Base-by-base conservation (phyloP, 1,284 basidiomycete genomes). In the Malassezia arunalokei region DNA sequence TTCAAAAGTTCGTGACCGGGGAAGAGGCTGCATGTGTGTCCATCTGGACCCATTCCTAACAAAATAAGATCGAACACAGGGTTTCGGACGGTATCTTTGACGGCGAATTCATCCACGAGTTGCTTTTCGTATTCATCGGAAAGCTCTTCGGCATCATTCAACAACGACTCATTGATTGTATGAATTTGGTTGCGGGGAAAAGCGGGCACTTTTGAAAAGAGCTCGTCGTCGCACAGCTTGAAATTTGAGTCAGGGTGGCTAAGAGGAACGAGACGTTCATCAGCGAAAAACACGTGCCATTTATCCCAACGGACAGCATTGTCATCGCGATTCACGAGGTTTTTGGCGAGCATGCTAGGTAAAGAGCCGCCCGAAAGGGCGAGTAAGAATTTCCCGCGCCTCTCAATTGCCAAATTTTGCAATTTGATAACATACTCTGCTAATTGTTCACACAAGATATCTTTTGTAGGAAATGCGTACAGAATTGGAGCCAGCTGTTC, bases 281-380 rank as follows among this genome's bases (percentile, higher is more conserved):
- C 94, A 47, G 84, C 89, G 74, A 96, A 98, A 77, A 86, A 99
- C 66, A 98, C 83, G 66, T 96, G 88, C 91, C 91, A 98, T 75
- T 88, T 87, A 73, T 91, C 84, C 91, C 94, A 99, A 74, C 86
- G 86, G 12, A 91, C 81, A 41, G 65, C 68, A 45, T 80, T 80
- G 39, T 83, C 77, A 17, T 52, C 54, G 62, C 86, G 79, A 51
- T 76, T 79, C 57, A 91, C 80, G 60, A 96, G 63, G 81, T 45
- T 80, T 82, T 60, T 75, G 76, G 74, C 74, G 59, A 98, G 82
- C 74, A 86, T 83, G 71, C 84, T 84, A 43, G 92, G 89, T 35
- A 96, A 79, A 0, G 86, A 89, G 2, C 92, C 92, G 20, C 92
- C 92, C 1, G 89, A 94, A 63, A 95, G 77, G 54, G 94, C 92